Percentiles rank a stretch among this genome's conserved stretches.
Conservation (phyloP, 805 yeast species). For the Maudiozyma saulgeensis region DNA sequence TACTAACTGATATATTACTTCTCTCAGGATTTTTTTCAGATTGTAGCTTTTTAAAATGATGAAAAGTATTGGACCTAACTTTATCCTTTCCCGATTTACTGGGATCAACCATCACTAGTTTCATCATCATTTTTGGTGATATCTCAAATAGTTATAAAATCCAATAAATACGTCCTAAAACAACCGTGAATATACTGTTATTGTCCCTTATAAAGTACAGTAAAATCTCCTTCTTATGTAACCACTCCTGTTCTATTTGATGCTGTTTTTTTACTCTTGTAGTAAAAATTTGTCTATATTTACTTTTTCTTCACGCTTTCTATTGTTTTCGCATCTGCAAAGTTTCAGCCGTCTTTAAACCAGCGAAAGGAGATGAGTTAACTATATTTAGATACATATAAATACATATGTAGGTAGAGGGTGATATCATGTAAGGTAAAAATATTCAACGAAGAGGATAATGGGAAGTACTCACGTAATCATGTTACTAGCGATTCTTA, state of each 20-base stretch:
- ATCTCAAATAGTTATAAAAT: background rate
- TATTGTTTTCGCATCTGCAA: background rate
- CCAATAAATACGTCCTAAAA: background rate
- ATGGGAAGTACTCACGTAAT: no score
- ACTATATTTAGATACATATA: background rate
- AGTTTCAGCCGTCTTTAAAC: background rate
- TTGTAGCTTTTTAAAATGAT: constrained; percentile 4
- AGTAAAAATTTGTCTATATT: no score
- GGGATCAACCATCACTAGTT: constrained; percentile 10
- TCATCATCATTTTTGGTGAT: constrained; percentile 4
- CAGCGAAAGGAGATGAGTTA: background rate
- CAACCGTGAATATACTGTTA: background rate
- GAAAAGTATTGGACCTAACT: constrained; percentile 7
- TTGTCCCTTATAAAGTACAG: background rate
- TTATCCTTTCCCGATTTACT: constrained; percentile 8
- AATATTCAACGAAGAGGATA: no score
- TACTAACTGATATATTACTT: background rate
- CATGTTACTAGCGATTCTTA: no score
- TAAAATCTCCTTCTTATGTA: background rate
- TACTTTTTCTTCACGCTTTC: background rate
- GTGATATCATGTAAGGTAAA: no score
- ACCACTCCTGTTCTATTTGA: background rate
- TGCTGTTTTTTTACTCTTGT: background rate
- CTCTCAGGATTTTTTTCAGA: background rate
- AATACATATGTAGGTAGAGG: no score